These are phyloP conservation scores for Tuber aestivum DNA, from an alignment of 495 filamentous ascomycete species.

Conservation along the genomic window DNA sequence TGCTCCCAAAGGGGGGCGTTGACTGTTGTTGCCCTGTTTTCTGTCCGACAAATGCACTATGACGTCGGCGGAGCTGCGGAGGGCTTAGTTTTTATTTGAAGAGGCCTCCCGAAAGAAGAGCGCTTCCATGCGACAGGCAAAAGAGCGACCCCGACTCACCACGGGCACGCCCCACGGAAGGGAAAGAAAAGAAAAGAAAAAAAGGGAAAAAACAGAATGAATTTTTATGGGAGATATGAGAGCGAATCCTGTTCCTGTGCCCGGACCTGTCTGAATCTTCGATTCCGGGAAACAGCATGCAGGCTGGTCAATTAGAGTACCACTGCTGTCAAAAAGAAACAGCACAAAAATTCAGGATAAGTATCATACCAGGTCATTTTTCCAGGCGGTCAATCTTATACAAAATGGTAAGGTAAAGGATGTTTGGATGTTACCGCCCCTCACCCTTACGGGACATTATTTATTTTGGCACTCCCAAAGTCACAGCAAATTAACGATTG, in stretches of 20 bases:
- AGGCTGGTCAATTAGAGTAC: constrained; percentile 22
- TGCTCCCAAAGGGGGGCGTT: constrained; percentile 35
- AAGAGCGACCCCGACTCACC: constrained; percentile 31
- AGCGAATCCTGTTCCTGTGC: constrained; percentile 20
- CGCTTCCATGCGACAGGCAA: constrained; percentile 37
- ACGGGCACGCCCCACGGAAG: constrained; percentile 34
- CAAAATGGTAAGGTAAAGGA: not conserved
- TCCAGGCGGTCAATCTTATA: not conserved
- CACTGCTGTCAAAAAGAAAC: constrained; percentile 17
- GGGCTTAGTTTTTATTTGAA: constrained; percentile 39
- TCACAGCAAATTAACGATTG: not conserved
- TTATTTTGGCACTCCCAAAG: not conserved
- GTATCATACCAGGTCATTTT: not conserved
- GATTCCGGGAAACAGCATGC: constrained; percentile 32
- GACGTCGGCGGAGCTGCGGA: constrained; percentile 38
- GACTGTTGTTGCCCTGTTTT: constrained; percentile 41
- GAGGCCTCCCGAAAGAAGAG: constrained; percentile 40
- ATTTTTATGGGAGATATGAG: not conserved
- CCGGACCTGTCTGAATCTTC: constrained; percentile 35
- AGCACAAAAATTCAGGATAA: not conserved
- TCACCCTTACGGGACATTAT: not conserved
- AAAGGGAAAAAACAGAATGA: not conserved
- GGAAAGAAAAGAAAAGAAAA: constrained; percentile 13
- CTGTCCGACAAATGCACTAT: constrained; percentile 41
- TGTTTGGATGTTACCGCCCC: not conserved